Evolutionary conservation across 2,329 filamentous ascomycete species (phyloP).

Genomic region (Dactylonectria estremocensis): DNA sequence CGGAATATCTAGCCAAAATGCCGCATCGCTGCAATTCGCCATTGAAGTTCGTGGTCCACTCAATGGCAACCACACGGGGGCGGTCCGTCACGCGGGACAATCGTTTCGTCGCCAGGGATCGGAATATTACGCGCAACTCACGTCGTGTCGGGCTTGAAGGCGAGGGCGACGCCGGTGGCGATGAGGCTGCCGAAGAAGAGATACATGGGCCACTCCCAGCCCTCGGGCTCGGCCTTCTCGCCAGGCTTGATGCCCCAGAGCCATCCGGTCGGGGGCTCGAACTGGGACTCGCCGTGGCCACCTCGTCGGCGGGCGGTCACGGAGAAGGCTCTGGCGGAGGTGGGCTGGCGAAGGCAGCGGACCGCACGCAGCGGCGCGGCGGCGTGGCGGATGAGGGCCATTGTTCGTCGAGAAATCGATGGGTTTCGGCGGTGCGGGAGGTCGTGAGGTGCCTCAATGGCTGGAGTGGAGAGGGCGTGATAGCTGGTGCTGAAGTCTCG

Average conservation of each 20-base stretch:
- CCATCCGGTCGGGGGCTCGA: slow-evolving; percentile 92
- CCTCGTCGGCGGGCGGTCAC: slow-evolving; percentile 60
- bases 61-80: slow-evolving; percentile 15
- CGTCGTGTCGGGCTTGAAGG: slow-evolving; percentile 99
- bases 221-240: slow-evolving; percentile 95
- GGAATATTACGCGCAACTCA: slow-evolving; percentile 69
- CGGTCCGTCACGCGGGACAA: not conserved
- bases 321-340: slow-evolving; percentile 59
- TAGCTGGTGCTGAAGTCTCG: slow-evolving; percentile 40
- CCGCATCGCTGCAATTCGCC: slow-evolving; percentile 35
- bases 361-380: slow-evolving; percentile 55
- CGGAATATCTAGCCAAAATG: slow-evolving; percentile 40
- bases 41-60: slow-evolving; percentile 17
- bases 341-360: slow-evolving; percentile 56
- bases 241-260: slow-evolving; percentile 95
- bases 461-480: slow-evolving; percentile 43
- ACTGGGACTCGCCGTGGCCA: slow-evolving; percentile 76
- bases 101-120: slow-evolving; percentile 20
- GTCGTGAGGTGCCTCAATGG: slow-evolving; percentile 50
- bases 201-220: slow-evolving; percentile 91
- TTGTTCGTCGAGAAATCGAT: slow-evolving; percentile 43
- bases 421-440: slow-evolving; percentile 41
- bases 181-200: slow-evolving; percentile 86
- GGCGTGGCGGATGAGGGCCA: slow-evolving; percentile 56
- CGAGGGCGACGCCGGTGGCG: slow-evolving; percentile 84